Evolutionary conservation across 768 basidiomycete species (phyloP).

Genomic region (Bullera alba): DNA sequence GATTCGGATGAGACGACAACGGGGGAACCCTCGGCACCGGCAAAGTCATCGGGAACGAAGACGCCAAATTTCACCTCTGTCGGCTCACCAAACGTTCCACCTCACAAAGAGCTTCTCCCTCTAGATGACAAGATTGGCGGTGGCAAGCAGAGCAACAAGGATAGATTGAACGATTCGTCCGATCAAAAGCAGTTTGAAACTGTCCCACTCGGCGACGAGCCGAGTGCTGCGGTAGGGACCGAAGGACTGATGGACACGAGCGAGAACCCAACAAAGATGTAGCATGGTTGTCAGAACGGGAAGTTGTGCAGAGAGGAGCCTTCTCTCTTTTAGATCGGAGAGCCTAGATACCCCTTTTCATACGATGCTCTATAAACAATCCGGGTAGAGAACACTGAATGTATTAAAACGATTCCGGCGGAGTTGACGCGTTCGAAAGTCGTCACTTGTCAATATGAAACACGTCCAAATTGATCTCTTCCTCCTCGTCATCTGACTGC

Average conservation of each 20-base stretch:
- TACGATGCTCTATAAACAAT: no score
- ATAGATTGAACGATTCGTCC: background rate
- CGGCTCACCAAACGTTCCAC: slow-evolving; percentile 32
- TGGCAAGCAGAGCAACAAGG: no score
- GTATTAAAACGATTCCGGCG: no score
- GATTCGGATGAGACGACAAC: slow-evolving; percentile 31
- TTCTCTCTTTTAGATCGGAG: no score
- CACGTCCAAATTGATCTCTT: no score
- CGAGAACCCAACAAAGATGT: slow-evolving; percentile 36
- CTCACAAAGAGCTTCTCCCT: slow-evolving; percentile 23
- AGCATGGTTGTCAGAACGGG: background rate
- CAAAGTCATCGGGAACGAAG: background rate
- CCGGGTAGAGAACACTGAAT: no score
- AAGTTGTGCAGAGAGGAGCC: background rate
- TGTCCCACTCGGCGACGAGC: slow-evolving; percentile 33
- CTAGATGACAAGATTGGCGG: background rate
- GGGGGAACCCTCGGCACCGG: background rate
- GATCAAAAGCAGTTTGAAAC: slow-evolving; percentile 27
- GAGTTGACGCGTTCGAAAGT: no score
- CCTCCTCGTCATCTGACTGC: no score
- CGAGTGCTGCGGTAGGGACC: slow-evolving; percentile 29
- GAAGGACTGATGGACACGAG: slow-evolving; percentile 43
- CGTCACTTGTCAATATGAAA: no score
- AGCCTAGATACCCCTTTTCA: no score
- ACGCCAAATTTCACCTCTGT: slow-evolving; percentile 34